phyloP scores from a whole-genome alignment of 2,329 filamentous ascomycete species.

The Cercospora sesami region DNA sequence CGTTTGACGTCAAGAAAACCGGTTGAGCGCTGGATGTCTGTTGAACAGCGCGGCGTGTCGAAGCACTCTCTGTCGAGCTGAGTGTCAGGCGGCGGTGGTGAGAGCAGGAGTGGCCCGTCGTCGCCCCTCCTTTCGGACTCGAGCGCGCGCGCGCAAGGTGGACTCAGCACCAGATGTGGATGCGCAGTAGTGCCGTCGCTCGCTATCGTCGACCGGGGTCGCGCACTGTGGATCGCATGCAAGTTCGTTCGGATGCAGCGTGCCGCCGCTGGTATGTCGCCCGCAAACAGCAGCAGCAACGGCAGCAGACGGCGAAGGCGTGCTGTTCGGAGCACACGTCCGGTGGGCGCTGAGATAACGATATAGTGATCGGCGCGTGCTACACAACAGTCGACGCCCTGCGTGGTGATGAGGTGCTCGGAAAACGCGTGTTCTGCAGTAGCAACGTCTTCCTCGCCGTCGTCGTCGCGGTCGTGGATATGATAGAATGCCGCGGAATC shows the following conservation, averaged over 20 bases:
- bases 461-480: not conserved
- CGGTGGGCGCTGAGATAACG: not conserved
- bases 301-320: not conserved
- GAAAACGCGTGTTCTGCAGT: not conserved
- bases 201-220: slow-evolving; percentile 3
- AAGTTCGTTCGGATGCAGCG: slow-evolving; percentile 6
- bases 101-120: not conserved
- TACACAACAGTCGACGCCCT: not conserved
- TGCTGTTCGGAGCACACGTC: not conserved
- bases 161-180: not conserved
- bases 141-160: not conserved
- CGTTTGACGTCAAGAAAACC: not conserved
- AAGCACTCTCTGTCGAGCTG: not conserved
- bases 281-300: not conserved
- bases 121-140: not conserved
- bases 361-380: slow-evolving; percentile 6
- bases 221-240: slow-evolving; percentile 1
- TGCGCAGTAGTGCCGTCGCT: not conserved
- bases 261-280: slow-evolving; percentile 4
- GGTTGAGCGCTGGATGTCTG: not conserved
- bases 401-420: not conserved
- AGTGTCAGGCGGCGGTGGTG: not conserved
- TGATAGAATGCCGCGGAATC: not conserved
- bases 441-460: not conserved
- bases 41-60: not conserved